Evolutionary conservation across 805 yeast genomes (phyloP), one percentile per base, ranked within the genome.

Genomic region (Candida krabiensis): DNA sequence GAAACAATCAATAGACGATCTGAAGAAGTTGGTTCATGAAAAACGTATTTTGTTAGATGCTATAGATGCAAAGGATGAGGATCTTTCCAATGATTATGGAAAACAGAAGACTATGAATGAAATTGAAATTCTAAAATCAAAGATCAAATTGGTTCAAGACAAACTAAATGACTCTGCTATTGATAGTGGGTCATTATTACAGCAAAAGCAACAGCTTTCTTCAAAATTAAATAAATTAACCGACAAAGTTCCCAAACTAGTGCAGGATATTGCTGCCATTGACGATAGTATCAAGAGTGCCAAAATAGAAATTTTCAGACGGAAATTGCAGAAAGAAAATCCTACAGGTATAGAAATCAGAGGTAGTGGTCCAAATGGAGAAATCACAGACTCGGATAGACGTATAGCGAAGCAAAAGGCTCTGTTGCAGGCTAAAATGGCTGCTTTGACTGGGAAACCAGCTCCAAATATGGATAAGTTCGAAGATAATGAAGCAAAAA

Each of bases 321-420:
- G 73, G 25, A 62, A 70, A 40, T 63, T 82, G 46, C 71, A 68
- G 33, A 77, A 73, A 49, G 78, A 77, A 46, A 75, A 85, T 53
- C 96, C 96, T 9, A 73, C 79, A 2, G 71, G 81, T 3, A 71
- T 88, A 62, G 66, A 65, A 11, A 72, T 83, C 33, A 69, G 71
- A 19, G 97, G 96, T 4, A 77, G 93, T 5, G 98, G 97, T 6
- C 83, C 88, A 32, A 79, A 83, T 53, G 97, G 97, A 21, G 79
- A 79, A 43, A 76, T 88, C 7, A 90, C 97, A 3, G 96, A 86
- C 18, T 64, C 79, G 11, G 97, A 90, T 57, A 75, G 85, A 43
- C 76, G 85, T 46, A 84, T 85, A 52, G 93, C 91, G 27, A 82
- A 76, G 50, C 81, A 86, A 28, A 83, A 85, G 55, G 95, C 91